phyloP scores from a whole-genome alignment of 2,329 filamentous ascomycete species.

The Coniosporium tulheliwenetii region DNA sequence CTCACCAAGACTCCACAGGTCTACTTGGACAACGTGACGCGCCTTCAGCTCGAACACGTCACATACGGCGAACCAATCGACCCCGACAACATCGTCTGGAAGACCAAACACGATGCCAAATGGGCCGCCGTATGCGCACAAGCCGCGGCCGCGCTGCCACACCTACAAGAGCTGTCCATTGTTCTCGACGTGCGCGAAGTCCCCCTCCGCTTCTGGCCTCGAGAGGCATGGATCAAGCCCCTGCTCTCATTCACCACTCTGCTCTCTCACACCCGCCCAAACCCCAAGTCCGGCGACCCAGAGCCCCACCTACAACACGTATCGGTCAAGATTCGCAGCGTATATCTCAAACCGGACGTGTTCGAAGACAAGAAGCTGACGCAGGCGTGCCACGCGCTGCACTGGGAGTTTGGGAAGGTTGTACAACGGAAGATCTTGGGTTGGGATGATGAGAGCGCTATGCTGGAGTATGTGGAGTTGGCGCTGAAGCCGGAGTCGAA shows the following conservation, averaged over 20 bases:
- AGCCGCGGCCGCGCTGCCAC: slow-evolving; percentile 8
- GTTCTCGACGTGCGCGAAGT: slow-evolving; percentile 8
- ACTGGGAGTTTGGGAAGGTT: too few relatives aligned
- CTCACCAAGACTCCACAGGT: slow-evolving; percentile 8
- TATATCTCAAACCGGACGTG: too few relatives aligned
- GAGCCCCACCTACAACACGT: too few relatives aligned
- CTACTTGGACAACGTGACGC: slow-evolving; percentile 11
- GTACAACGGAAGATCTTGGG: too few relatives aligned
- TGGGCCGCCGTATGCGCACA: slow-evolving; percentile 12
- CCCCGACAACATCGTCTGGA: slow-evolving; percentile 7
- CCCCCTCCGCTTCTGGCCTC: slow-evolving; percentile 6
- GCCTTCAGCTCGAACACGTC: slow-evolving; percentile 14
- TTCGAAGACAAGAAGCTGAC: too few relatives aligned
- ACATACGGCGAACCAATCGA: slow-evolving; percentile 12
- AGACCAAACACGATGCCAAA: slow-evolving; percentile 11
- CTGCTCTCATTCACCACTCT: slow-evolving; percentile 10
- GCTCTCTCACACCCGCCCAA: too few relatives aligned
- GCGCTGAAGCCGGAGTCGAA: too few relatives aligned
- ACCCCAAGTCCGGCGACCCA: too few relatives aligned
- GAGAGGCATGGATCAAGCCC: slow-evolving; percentile 10
- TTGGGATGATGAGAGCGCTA: too few relatives aligned
- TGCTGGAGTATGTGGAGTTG: too few relatives aligned
- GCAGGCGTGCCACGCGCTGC: too few relatives aligned
- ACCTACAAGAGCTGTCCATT: slow-evolving; percentile 10
- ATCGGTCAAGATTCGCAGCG: too few relatives aligned